A percentile compares a stretch with the other conserved stretches of the same genome.
Conservation (phyloP, 2,329 filamentous ascomycete species). For the Myriosclerotinia curreyana region DNA sequence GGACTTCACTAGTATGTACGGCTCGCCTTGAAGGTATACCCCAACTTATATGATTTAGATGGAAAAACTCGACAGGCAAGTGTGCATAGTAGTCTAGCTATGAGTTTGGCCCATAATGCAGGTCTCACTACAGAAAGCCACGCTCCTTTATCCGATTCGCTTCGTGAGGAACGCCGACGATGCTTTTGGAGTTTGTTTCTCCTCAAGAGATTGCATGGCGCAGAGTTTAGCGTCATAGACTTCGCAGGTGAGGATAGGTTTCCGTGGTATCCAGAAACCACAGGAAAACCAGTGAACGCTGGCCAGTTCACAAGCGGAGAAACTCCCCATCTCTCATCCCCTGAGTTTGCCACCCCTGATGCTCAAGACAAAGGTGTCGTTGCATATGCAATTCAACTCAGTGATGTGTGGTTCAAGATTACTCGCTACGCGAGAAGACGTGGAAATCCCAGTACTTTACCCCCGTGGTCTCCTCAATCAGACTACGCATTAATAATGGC, state of each 20-base stretch:
- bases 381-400: slow-evolving; percentile 46
- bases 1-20: slow-evolving; percentile 40
- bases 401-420: slow-evolving; percentile 49
- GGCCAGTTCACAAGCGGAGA: slow-evolving; percentile 4
- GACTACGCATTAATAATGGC: slow-evolving; percentile 51
- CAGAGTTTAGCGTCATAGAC: slow-evolving; percentile 41
- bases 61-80: slow-evolving; percentile 47
- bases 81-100: slow-evolving; percentile 45
- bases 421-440: slow-evolving; percentile 47
- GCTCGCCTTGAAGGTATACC: too few relatives aligned
- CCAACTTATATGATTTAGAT: slow-evolving; percentile 36
- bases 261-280: slow-evolving; percentile 43
- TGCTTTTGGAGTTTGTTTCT: slow-evolving; percentile 41
- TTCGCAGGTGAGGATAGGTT: slow-evolving; percentile 40
- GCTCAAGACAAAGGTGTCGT: slow-evolving; percentile 43
- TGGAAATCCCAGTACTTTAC: slow-evolving; percentile 45
- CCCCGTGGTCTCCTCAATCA: slow-evolving; percentile 50
- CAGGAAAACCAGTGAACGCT: slow-evolving; percentile 33
- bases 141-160: slow-evolving; percentile 22
- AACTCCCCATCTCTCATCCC: slow-evolving; percentile 5
- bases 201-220: slow-evolving; percentile 34
- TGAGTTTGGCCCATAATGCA: slow-evolving; percentile 46
- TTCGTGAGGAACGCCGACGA: slow-evolving; percentile 37
- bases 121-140: slow-evolving; percentile 43
- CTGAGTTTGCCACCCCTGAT: slow-evolving; percentile 32